Evolutionary conservation across 2,329 filamentous ascomycete genomes (phyloP), one percentile per base, ranked within the genome.

Genomic region (Coleophoma eucalyptorum): DNA sequence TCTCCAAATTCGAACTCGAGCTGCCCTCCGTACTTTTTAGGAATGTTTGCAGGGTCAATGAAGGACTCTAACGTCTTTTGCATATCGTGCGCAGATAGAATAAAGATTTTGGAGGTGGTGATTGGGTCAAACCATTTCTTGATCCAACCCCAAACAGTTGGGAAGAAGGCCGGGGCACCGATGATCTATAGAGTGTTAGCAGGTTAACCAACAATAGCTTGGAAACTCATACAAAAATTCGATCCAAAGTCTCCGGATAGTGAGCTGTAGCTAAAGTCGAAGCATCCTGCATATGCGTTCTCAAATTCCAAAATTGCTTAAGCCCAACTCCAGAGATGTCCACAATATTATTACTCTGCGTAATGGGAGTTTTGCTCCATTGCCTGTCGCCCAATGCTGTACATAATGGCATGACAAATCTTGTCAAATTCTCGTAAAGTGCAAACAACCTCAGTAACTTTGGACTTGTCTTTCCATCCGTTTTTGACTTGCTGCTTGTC

Each of bases 101-200:
- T 94, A 69, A 96, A 96, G 67, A 97, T 97, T 74, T 97, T 97
- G 62, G 90, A 94, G 3, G 91, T 89, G 33, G 93, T 97, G 55
- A 91, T 90, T 6, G 92, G 92, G 72, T 92, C 88, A 64, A 96
- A 96, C 91, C 92, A 96, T 64, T 88, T 86, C 77, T 96, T 96
- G 71, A 96, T 81, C 90, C 91, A 96, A 58, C 89, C 84, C 92
- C 92, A 93, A 53, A 96, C 89, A 3, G 90, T 96, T 46, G 88
- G 87, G 75, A 96, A 96, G 78, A 96, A 96, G 43, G 80, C 74
- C 7, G 93, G 93, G 0, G 93, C 93, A 54, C 92, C 92, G 56
- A 97, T 90, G 63, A 97, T 87, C 79, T 83, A 54, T 3, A 41
- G 16, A 13, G 3, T 10, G 20, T 57, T 50, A 53, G 50, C 37